A percentile compares a stretch with the other conserved stretches of the same genome.
Evolutionary conservation across 2,329 filamentous ascomycete genomes (phyloP).

Genomic region (Fusarium hainanense): DNA sequence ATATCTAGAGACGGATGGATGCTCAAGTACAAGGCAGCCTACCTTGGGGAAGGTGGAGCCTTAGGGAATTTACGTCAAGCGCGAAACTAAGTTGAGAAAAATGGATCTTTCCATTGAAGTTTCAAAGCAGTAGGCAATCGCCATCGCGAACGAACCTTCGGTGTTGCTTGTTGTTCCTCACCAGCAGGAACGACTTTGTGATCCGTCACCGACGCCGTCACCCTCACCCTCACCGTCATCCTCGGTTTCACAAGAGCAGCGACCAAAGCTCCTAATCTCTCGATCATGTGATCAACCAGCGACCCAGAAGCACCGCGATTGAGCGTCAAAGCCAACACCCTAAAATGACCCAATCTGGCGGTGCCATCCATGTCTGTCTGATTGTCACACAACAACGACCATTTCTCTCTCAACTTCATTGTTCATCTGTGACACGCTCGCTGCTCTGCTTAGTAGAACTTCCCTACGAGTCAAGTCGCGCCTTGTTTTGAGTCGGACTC

Average conservation of each 20-base stretch:
- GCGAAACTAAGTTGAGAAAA: conserved; percentile 16
- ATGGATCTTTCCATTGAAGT: conserved; percentile 14
- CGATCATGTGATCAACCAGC: conserved; percentile 45
- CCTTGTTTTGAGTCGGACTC: conserved; percentile 18
- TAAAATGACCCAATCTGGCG: conserved; percentile 34
- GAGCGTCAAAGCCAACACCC: conserved; percentile 24
- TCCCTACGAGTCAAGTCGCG: conserved; percentile 3
- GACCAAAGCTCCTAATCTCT: conserved; percentile 19
- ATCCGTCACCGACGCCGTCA: conserved; percentile 27
- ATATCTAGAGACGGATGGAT: neutral
- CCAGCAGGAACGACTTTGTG: conserved; percentile 25
- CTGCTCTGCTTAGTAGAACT: conserved; percentile 5
- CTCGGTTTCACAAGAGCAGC: conserved; percentile 23
- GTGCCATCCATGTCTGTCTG: conserved; percentile 30
- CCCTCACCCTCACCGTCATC: conserved; percentile 22
- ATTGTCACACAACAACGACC: conserved; percentile 38
- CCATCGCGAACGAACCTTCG: conserved; percentile 14
- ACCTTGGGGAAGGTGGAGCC: conserved; percentile 22
- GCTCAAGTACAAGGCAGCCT: conserved; percentile 7
- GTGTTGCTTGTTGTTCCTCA: conserved; percentile 14
- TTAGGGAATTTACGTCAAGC: conserved; percentile 18
- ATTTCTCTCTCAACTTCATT: conserved; percentile 3
- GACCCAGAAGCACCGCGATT: conserved; percentile 12
- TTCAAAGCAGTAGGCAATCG: conserved; percentile 9
- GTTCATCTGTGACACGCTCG: conserved; percentile 20